Percentiles rank a stretch among this genome's conserved stretches.
phyloP scores from a whole-genome alignment of 805 yeast genomes.

The Grigorovia yakushimaensis region DNA sequence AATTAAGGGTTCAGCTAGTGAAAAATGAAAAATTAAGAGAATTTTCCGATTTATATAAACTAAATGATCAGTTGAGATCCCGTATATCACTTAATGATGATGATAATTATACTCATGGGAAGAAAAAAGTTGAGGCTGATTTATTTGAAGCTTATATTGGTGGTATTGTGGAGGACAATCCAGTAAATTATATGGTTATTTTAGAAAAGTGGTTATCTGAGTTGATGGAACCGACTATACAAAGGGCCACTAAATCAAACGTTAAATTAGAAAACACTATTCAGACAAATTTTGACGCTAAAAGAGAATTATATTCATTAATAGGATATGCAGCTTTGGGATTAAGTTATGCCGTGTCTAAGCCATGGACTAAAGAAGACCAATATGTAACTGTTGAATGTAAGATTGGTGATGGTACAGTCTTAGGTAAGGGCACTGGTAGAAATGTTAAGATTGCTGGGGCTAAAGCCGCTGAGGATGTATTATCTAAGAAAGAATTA shows the following conservation, averaged over 20 bases:
- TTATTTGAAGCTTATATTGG: constrained; percentile 92
- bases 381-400: constrained; percentile 55
- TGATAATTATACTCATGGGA: constrained; percentile 36
- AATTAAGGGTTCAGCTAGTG: constrained; percentile 58
- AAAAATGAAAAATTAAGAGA: constrained; percentile 62
- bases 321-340: constrained; percentile 66
- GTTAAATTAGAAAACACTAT: constrained; percentile 25
- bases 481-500: constrained; percentile 45
- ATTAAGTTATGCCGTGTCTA: constrained; percentile 45
- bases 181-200: constrained; percentile 34
- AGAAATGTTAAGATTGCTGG: constrained; percentile 70
- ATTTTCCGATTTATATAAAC: constrained; percentile 60
- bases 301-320: constrained; percentile 63
- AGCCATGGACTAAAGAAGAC: constrained; percentile 26
- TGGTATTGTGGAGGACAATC: constrained; percentile 55
- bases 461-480: constrained; percentile 73
- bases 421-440: constrained; percentile 65
- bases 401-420: constrained; percentile 48
- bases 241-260: constrained; percentile 14
- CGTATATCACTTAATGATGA: constrained; percentile 32
- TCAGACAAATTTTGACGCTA: constrained; percentile 54
- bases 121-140: constrained; percentile 73
- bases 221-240: constrained; percentile 40
- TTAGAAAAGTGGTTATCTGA: constrained; percentile 49
- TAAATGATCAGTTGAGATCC: constrained; percentile 46